Conservation (phyloP, 1,139 yeast genomes). For the Blastobotrys apis region DNA sequence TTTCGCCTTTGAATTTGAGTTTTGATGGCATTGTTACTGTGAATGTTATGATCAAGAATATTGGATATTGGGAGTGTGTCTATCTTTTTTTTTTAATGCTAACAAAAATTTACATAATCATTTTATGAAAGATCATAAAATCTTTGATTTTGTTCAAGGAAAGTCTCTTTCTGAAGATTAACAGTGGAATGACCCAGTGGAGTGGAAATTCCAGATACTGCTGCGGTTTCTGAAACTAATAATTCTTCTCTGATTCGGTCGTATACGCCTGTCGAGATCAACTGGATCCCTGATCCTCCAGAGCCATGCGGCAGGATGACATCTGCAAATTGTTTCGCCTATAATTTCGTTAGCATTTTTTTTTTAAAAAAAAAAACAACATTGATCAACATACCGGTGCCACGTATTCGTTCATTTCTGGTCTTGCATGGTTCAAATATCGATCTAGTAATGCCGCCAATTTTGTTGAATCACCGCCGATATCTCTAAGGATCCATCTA, state of each 20-base stretch:
- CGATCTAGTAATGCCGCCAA: constrained; percentile 51
- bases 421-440: constrained; percentile 63
- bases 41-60: too few species aligned
- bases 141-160: constrained; percentile 22
- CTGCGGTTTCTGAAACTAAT: constrained; percentile 2
- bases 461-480: constrained; percentile 27
- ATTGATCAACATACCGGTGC: too few species aligned
- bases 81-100: too few species aligned
- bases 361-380: constrained; percentile 4
- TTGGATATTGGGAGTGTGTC: too few species aligned
- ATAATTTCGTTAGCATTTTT: background rate
- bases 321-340: constrained; percentile 78
- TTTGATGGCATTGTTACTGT: constrained; percentile 39
- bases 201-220: constrained; percentile 10
- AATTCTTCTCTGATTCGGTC: constrained; percentile 37
- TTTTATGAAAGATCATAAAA: constrained; percentile 21
- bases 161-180: constrained; percentile 22
- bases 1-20: constrained; percentile 43
- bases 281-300: constrained; percentile 50
- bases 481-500: constrained; percentile 52
- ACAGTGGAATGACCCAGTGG: constrained; percentile 13
- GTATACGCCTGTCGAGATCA: constrained; percentile 72
- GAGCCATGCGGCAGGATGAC: constrained; percentile 76
- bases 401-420: constrained; percentile 72
- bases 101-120: background rate